Conservation (phyloP, 1,139 yeast genomes). For the Debaryomycetaceae sp. region DNA sequence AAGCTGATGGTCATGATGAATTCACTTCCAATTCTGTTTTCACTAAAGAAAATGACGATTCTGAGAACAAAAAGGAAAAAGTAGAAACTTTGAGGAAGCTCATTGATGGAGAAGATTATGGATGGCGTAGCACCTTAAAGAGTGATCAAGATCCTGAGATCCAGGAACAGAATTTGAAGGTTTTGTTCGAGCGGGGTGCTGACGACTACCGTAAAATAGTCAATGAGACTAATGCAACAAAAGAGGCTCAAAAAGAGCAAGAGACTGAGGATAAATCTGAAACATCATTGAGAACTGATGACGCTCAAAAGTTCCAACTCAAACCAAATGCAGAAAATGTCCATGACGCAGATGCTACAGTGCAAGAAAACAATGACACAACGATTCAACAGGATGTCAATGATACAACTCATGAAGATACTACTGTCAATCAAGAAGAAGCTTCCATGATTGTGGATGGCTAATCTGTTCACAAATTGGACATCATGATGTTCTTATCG, state of each 20-base stretch:
- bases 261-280: slow-evolving; percentile 7
- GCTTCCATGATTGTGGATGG: slow-evolving; percentile 5
- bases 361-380: slow-evolving; percentile 40
- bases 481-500: background rate
- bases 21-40: slow-evolving; percentile 59
- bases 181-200: slow-evolving; percentile 32
- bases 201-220: slow-evolving; percentile 23
- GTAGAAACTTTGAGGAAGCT: slow-evolving; percentile 23
- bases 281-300: slow-evolving; percentile 5
- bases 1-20: slow-evolving; percentile 77
- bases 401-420: slow-evolving; percentile 44
- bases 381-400: slow-evolving; percentile 44
- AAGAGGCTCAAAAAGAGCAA: slow-evolving; percentile 8
- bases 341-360: slow-evolving; percentile 35
- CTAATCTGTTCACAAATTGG: background rate
- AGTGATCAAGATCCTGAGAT: slow-evolving; percentile 21
- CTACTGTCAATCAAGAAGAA: slow-evolving; percentile 32
- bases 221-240: slow-evolving; percentile 8
- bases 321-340: background rate
- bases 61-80: slow-evolving; percentile 22
- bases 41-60: slow-evolving; percentile 27
- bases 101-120: slow-evolving; percentile 32
- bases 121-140: slow-evolving; percentile 35
- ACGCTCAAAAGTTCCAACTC: slow-evolving; percentile 4
- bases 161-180: slow-evolving; percentile 21